Conservation (phyloP, 495 filamentous ascomycete species). For the Elasticomyces elasticus region DNA sequence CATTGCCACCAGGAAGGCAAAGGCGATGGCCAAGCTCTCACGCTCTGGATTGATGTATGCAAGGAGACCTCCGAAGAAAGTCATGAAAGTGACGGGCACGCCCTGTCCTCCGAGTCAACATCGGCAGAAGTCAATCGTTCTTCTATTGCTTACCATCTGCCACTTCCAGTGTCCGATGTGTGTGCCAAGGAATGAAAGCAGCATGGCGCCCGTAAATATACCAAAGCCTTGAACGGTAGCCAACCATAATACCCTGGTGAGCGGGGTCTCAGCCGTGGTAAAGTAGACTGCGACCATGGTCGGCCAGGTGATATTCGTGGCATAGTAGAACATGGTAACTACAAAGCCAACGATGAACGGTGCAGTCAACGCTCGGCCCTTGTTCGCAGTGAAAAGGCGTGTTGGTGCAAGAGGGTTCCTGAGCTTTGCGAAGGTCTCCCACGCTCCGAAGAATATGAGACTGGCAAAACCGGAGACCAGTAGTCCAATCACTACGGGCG, state of each 20-base stretch:
- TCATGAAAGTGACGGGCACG: slow-evolving; percentile 26
- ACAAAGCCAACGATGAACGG: slow-evolving; percentile 20
- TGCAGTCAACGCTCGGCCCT: slow-evolving; percentile 21
- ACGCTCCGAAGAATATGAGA: slow-evolving; percentile 21
- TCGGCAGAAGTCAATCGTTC: neutral
- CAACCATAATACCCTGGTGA: slow-evolving; percentile 20
- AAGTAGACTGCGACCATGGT: slow-evolving; percentile 22
- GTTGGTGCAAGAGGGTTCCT: slow-evolving; percentile 24
- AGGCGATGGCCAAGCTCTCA: slow-evolving; percentile 28
- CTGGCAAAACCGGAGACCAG: slow-evolving; percentile 10
- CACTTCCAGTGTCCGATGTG: slow-evolving; percentile 30
- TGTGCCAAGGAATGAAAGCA: slow-evolving; percentile 26
- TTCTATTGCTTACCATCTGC: slow-evolving; percentile 12
- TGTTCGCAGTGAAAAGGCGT: slow-evolving; percentile 13
- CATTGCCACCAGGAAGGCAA: slow-evolving; percentile 24
- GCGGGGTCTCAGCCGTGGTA: slow-evolving; percentile 18
- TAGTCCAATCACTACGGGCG: slow-evolving; percentile 9
- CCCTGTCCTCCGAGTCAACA: neutral
- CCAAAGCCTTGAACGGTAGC: slow-evolving; percentile 26
- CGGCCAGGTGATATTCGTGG: slow-evolving; percentile 24
- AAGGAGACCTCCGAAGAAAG: slow-evolving; percentile 26
- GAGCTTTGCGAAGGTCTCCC: slow-evolving; percentile 17
- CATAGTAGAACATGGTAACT: slow-evolving; percentile 27
- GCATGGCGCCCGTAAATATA: slow-evolving; percentile 25
- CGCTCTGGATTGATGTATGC: slow-evolving; percentile 23